Conservation (phyloP, 129 eudicot genomes). For the Flaveria sonorensis region DNA sequence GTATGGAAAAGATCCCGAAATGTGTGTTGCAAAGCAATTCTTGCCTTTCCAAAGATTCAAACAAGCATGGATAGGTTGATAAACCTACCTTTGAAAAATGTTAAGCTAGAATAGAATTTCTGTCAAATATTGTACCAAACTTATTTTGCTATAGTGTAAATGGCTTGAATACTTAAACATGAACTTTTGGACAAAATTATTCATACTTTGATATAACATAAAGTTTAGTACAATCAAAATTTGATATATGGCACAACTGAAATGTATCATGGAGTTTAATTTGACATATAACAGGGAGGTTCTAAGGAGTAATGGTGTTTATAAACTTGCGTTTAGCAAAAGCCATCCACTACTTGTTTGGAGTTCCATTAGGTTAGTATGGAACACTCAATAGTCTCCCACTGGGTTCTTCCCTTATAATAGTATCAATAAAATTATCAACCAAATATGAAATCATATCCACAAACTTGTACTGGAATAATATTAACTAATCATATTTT, state of each 20-base stretch:
- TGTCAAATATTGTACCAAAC: too few species aligned
- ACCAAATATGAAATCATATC: background rate
- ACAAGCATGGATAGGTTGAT: too few species aligned
- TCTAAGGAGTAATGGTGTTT: slow-evolving; percentile 53
- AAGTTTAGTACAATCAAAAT: background rate
- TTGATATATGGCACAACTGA: background rate
- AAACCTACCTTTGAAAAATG: too few species aligned
- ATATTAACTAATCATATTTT: background rate
- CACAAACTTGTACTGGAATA: background rate
- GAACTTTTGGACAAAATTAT: background rate
- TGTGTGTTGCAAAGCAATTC: too few species aligned
- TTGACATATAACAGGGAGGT: background rate
- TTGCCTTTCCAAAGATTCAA: too few species aligned
- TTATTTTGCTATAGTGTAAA: too few species aligned
- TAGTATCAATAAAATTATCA: background rate
- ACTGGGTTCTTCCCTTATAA: slow-evolving; percentile 79
- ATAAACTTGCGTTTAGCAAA: slow-evolving; percentile 92
- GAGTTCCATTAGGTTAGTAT: slow-evolving; percentile 85
- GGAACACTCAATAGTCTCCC: slow-evolving; percentile 90
- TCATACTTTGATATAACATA: background rate
- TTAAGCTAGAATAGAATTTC: too few species aligned
- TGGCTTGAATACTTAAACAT: background rate
- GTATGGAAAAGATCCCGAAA: too few species aligned
- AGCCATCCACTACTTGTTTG: slow-evolving; percentile 98
- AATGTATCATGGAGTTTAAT: background rate